Evolutionary conservation across 345 rosid species (phyloP).

Genomic region (Euclidium syriacum): DNA sequence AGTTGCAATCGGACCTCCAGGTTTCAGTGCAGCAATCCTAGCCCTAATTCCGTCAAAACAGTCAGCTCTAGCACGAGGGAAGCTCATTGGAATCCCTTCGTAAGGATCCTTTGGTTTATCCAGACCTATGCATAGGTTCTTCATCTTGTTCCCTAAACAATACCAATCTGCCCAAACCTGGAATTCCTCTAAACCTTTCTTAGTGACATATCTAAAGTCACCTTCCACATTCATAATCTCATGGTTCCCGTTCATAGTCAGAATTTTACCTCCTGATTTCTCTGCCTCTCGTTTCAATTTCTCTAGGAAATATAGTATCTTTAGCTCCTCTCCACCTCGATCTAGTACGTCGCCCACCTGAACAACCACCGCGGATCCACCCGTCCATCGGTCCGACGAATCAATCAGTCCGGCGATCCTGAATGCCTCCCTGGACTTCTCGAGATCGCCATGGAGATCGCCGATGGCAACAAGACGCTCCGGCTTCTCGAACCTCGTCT

Average conservation of each 20-base stretch:
- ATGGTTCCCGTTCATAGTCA: slow-evolving; percentile 91
- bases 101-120: slow-evolving; percentile 50
- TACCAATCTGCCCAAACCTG: slow-evolving; percentile 75
- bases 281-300: slow-evolving; percentile 66
- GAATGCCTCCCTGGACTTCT: slow-evolving; percentile 61
- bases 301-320: slow-evolving; percentile 74
- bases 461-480: slow-evolving; percentile 77
- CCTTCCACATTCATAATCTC: slow-evolving; percentile 90
- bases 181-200: slow-evolving; percentile 62
- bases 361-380: slow-evolving; percentile 70
- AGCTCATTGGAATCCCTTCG: slow-evolving; percentile 53
- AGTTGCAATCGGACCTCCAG: slow-evolving; percentile 62
- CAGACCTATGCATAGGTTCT: slow-evolving; percentile 48
- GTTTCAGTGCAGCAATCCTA: slow-evolving; percentile 80
- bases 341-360: slow-evolving; percentile 90
- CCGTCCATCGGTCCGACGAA: slow-evolving; percentile 54
- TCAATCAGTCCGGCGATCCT: slow-evolving; percentile 70
- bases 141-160: slow-evolving; percentile 57
- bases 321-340: slow-evolving; percentile 81
- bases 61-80: slow-evolving; percentile 40
- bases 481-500: slow-evolving; percentile 45
- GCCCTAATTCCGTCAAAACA: slow-evolving; percentile 47
- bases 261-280: slow-evolving; percentile 52
- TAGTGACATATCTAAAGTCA: slow-evolving; percentile 69
- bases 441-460: slow-evolving; percentile 84